Evolutionary conservation across 2,329 filamentous ascomycete genomes (phyloP).

Genomic region (Xylariaceae sp.): DNA sequence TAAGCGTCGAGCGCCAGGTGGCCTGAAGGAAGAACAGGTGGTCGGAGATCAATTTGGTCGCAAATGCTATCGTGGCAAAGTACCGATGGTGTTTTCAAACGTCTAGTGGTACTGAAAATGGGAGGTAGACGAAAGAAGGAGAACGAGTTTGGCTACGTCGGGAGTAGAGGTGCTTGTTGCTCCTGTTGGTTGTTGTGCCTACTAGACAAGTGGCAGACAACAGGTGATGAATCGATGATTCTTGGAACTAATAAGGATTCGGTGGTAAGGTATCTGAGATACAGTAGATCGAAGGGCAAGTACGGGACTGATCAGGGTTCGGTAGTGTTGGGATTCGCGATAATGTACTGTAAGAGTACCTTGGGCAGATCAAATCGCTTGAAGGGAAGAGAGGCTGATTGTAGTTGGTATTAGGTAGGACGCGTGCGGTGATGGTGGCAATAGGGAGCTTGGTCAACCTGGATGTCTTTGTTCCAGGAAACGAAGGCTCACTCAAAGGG

Average conservation of each 20-base stretch:
- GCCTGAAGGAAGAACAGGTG: neutral
- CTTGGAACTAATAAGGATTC: neutral
- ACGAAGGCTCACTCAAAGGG: neutral
- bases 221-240: neutral
- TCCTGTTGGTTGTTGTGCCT: neutral
- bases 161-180: neutral
- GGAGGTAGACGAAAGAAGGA: neutral
- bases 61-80: neutral
- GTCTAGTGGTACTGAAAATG: neutral
- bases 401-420: too few relatives aligned
- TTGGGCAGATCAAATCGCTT: neutral
- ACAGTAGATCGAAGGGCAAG: neutral
- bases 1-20: neutral
- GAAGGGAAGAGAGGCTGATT: neutral
- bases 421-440: constrained; percentile 10
- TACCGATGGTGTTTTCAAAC: neutral
- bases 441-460: neutral
- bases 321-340: neutral
- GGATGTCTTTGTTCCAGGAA: constrained; percentile 18
- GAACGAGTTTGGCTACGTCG: neutral
- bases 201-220: neutral
- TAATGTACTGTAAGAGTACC: neutral
- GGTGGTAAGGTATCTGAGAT: neutral
- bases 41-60: neutral
- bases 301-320: neutral